Percentiles rank a stretch among this genome's conserved stretches.
Evolutionary conservation across 2,329 filamentous ascomycete species (phyloP).

Genomic region (Sarocladiaceae sp.): DNA sequence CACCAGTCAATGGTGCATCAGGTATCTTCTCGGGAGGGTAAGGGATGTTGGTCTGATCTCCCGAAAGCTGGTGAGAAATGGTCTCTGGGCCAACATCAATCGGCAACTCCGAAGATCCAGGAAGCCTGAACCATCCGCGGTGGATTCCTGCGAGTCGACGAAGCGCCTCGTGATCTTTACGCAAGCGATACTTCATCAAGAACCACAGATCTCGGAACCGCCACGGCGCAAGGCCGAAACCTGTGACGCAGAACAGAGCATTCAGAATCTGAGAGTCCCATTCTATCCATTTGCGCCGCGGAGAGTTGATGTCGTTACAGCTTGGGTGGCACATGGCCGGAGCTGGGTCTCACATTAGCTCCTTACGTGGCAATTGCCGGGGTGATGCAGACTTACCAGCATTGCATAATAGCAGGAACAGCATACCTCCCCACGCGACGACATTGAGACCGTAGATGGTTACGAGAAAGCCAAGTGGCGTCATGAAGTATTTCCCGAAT

Average conservation of each 20-base stretch:
- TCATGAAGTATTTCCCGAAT: conserved; percentile 71
- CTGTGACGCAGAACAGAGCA: conserved; percentile 80
- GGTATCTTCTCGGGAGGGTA: conserved; percentile 61
- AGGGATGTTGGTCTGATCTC: conserved; percentile 45
- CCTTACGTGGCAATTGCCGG: too few relatives aligned
- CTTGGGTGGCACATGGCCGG: conserved; percentile 68
- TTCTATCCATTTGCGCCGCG: conserved; percentile 81
- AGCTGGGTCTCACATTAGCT: too few relatives aligned
- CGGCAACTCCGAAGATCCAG: conserved; percentile 58
- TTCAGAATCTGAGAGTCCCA: conserved; percentile 76
- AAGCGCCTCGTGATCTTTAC: conserved; percentile 50
- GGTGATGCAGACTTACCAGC: conserved; percentile 40
- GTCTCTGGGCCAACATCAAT: conserved; percentile 48
- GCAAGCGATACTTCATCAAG: conserved; percentile 59
- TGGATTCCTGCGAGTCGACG: conserved; percentile 71
- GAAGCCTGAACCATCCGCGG: conserved; percentile 69
- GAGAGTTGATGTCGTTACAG: conserved; percentile 70
- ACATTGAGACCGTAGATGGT: conserved; percentile 78
- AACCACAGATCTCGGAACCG: conserved; percentile 76
- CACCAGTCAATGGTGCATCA: conserved; percentile 65
- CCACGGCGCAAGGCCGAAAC: conserved; percentile 82
- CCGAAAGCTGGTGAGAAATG: conserved; percentile 36
- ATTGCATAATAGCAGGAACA: conserved; percentile 79
- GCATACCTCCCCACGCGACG: conserved; percentile 87
- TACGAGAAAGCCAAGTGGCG: conserved; percentile 71